Evolutionary conservation across 2,329 filamentous ascomycete species (phyloP), one percentile per base, ranked within the genome.

Genomic region (Neofusicoccum parvum): DNA sequence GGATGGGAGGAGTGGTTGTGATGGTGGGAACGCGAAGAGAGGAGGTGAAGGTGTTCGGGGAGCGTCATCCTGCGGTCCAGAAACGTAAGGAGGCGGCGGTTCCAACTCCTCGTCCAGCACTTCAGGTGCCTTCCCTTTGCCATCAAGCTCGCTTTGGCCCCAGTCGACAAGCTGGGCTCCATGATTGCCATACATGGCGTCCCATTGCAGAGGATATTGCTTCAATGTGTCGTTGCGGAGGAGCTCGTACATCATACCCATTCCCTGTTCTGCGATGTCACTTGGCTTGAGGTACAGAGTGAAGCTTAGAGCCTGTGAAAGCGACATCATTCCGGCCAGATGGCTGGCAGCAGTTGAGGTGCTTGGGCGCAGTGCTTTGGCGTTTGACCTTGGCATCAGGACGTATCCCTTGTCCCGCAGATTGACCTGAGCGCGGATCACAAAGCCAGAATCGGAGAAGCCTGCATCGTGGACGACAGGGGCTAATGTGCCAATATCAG

Each of bases 261-360:
- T 12, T 14, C 64, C 64, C 20, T 60, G 53, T 6, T 45, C 53
- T 3, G 53, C 64, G 23, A 60, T 60, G n/a, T 60, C 64, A 34
- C 64, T 65, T 23, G 64, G 54, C n/a, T 65, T 65, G 14, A 65
- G 43, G 34, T 60, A 65, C 9, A 60, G 32, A 5, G 45, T 60
- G 9, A 65, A 51, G 12, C 15, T 6, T 5, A 23, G 45, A 5
- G 54, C 54, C 45, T 34, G 37, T 4, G 64, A 65, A 2, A 65
- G 32, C 5, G 53, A 53, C 6, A 45, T 41, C 2, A 65, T 43
- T 20, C 12, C n/a, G 5, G 32, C 20, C 2, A 65, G 53, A 34
- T 60, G 36, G 14, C 32, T 51, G 20, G 36, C 53, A 12, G 64
- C 56, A 3, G 54, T 65, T 3, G 46, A 51, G 9, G 53, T 65